Evolutionary conservation across 148 eudicot species (phyloP), one percentile per base, ranked within the genome.

Genomic region (Polygonum aviculare): DNA sequence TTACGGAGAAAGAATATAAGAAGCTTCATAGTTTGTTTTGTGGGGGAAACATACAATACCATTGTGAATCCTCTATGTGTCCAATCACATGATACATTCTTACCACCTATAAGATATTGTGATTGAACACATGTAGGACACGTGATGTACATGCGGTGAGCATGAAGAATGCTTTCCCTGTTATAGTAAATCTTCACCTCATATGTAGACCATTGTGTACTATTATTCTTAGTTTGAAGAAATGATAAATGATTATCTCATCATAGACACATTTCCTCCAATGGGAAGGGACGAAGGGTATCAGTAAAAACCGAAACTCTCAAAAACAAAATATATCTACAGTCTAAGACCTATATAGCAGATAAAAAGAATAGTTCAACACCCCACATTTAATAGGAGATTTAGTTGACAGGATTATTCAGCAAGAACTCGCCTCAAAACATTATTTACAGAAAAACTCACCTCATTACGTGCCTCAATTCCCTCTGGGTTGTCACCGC

Each of bases 391-490:
- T 38, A 62, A 31, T 14, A 62, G 3, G 38, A 62, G 67, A 4
- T 62, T 62, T 62, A 62, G 16, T 33, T 33, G 38, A 47, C 22
- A 60, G 31, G 48, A 51, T 65, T 59, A 10, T 49, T 59, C 31
- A 75, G 26, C 16, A 75, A 4, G 31, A 57, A 21, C 35, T 51
- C 57, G 11, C 67, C 33, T 22, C 67, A 60, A 8, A 19, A 19
- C 22, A 19, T 60, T 26, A 8, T 60, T 21, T 26, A 21, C 12
- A 59, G 14, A 59, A 60, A 55, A 62, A 69, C 50, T 83, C 84
- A 95, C 99, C 99, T 95, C 99, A 83, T 95, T 93, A 2, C 98
- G 93, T 78, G 99, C 97, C 87, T 95, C 99, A 72, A 92, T 76
- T 79, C 99, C 99, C 86, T 95, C 97, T 75, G 99, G 85, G 81